Conservation (phyloP, 2,329 filamentous ascomycete genomes). For the Arthrobotrys entomopaga region DNA sequence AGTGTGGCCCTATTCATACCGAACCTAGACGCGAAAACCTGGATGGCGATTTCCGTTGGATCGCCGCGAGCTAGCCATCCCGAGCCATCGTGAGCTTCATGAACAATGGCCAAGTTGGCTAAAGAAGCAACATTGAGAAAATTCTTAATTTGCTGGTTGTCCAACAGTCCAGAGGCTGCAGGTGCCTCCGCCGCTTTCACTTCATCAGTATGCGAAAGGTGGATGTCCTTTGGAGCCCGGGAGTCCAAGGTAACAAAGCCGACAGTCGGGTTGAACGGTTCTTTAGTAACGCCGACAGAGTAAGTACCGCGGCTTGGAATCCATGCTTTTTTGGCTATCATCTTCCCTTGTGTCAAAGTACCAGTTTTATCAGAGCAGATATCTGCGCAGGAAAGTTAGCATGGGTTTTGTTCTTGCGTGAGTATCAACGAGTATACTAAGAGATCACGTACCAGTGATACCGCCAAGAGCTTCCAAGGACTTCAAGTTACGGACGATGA, state of each 20-base stretch:
- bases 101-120: constrained; percentile 35
- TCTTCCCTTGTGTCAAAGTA: constrained; percentile 72
- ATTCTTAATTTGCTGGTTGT: constrained; percentile 62
- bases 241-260: constrained; percentile 64
- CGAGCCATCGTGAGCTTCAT: constrained; percentile 58
- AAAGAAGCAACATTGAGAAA: constrained; percentile 72
- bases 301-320: constrained; percentile 70
- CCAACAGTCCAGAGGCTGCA: constrained; percentile 60
- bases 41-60: constrained; percentile 78
- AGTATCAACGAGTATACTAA: not conserved
- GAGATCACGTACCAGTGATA: constrained; percentile 63
- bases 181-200: constrained; percentile 34
- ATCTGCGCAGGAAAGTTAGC: not conserved
- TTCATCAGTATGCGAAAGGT: constrained; percentile 56
- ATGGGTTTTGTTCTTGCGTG: not conserved
- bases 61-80: constrained; percentile 74
- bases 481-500: constrained; percentile 70
- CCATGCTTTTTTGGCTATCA: constrained; percentile 72
- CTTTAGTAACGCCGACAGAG: constrained; percentile 67
- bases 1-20: constrained; percentile 66
- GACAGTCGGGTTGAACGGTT: constrained; percentile 69
- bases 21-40: constrained; percentile 77
- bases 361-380: constrained; percentile 70
- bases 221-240: constrained; percentile 60
- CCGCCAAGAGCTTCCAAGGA: constrained; percentile 71